Base-by-base conservation (phyloP, 495 filamentous ascomycete species). In the Penicillium ucsense region DNA sequence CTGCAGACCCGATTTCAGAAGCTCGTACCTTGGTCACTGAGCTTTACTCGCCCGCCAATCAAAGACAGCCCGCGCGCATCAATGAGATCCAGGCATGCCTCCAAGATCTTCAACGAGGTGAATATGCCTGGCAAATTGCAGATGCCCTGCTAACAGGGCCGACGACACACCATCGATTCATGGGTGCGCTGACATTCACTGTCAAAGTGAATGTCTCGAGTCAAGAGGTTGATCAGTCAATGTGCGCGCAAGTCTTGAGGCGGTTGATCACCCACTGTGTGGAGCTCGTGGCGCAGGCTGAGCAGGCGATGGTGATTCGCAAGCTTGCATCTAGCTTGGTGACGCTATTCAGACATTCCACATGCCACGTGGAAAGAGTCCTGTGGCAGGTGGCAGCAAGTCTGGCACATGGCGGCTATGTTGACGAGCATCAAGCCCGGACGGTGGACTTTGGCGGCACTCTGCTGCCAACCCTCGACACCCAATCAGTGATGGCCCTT, bases 151-250 rank as follows among this genome's bases (percentile, higher is more conserved):
- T 95, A 12, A 59, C 67, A 50, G 67, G 75, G 3, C 79, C 82
- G 54, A 75, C 83, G 31, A 80, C 49, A 6, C 56, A 89, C 43
- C 80, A 89, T 56, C 81, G 85, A 36, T 98, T 96, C 70, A 95
- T 89, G 62, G 92, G 86, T n/a, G 92, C 91, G 31, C 73, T 94
- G 50, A 96, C 90, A 0, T 88, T 95, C 56, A 92, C 84, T 10
- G 83, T 96, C 41, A 96, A 96, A 67, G 73, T 96, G 42, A 95
- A 96, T 41, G 59, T 62, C 39, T 60, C 59, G 30, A 48, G 59
- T 54, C 60, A 49, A 47, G 74, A 78, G 3, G 62, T 94, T 45
- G 73, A 70, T 38, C 77, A 83, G 35, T 65, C 79, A 6, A 79
- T 84, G 47, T 74, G 79, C 3, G 53, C 73, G 43, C 72, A 78